Base-by-base conservation (phyloP, 2,329 filamentous ascomycete genomes). In the Ophiostoma fasciatum region DNA sequence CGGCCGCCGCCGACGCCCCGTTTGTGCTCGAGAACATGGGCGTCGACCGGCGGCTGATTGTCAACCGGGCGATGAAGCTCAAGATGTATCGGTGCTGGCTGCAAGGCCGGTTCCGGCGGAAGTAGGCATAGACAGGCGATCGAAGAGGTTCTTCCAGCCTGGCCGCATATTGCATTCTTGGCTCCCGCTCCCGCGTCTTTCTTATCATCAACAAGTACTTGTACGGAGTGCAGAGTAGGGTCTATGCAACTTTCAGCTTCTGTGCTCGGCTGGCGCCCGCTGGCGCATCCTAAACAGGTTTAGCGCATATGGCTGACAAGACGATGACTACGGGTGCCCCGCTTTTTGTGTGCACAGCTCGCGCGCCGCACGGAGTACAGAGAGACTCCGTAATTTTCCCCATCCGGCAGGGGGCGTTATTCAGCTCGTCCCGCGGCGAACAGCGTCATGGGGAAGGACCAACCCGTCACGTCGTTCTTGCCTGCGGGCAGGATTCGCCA, bases 31-130 rank as follows among this genome's bases (percentile, higher is more conserved):
- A 81, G 38, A 73, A 90, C 31, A 68, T 96, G 25, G 90, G 79
- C 19, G 70, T 88, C 37, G 90, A 98, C 54, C 76, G 84, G 45
- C 75, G 90, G 41, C 68, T 98, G 63, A 68, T 98, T 37, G 84
- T 98, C 38, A 98, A 98, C 55, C 74, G 90, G 45, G 82, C 87
- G 37, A 73, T 78, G 50, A 80, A 85, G 59, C 64, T 94, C 33
- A 98, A 96, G 61, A 98, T 98, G 90, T 96, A 96, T 58, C 75
- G 90, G 42, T 96, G 88, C 63, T 98, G 90, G 85, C 73, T 92
- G 54, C 83, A 92, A 57, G 83, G 81, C 21, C 73, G 75, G 4
- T 92, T 90, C 55, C 73, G 67, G 49, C 88, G 87, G 60, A 66
- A 64, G 61, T 68, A 63, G 34, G n/a, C n/a, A n/a, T n/a, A n/a